Base-by-base conservation (phyloP, 805 yeast genomes). In the Maudiozyma bulderi region DNA sequence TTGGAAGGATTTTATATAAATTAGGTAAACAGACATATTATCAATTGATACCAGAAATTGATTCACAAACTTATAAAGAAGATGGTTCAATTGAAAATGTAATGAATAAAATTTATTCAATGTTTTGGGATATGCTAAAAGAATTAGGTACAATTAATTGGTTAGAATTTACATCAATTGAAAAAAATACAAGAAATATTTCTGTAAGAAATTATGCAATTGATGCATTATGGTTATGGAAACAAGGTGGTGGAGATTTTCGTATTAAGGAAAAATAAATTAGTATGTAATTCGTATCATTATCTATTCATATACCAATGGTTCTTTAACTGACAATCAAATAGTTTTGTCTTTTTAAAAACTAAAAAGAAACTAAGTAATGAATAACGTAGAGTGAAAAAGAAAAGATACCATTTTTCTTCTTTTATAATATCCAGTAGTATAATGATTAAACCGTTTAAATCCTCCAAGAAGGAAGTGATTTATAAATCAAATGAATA, bases 161-260 rank as follows among this genome's bases (percentile, higher is more conserved):
- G 1, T 64, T 90, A 30, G 72, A 79, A 38, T 82, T 81, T 44
- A 82, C 86, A 32, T 76, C 88, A 0, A 84, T 84, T 56, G 95
- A 85, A 45, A 63, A 65, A 11, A 70, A 67, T 46, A 82, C 87
- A 0, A 70, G 67, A 14, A 86, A 85, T 62, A 51, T 90, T 32
- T 83, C 90, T 35, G 89, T 89, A 1, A 72, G 86, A 56, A 85
- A 78, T 55, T 86, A 88, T 62, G 95, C 96, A 0, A 73, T 84
- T 32, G 97, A 90, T 55, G 95, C 96, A 0, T 72, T 90, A 35
- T 90, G 96, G 95, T 67, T 90, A 47, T 87, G 95, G 93, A 82
- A 75, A 56, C 67, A 67, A 51, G 75, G 74, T 41, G 75, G 74
- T 30, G 74, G 74, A 31, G 72, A 68, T 52, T 58, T 55, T 43